Evolutionary conservation across 1,284 basidiomycete species (phyloP), one percentile per base, ranked within the genome.

Genomic region (Moesziomyces sp.): DNA sequence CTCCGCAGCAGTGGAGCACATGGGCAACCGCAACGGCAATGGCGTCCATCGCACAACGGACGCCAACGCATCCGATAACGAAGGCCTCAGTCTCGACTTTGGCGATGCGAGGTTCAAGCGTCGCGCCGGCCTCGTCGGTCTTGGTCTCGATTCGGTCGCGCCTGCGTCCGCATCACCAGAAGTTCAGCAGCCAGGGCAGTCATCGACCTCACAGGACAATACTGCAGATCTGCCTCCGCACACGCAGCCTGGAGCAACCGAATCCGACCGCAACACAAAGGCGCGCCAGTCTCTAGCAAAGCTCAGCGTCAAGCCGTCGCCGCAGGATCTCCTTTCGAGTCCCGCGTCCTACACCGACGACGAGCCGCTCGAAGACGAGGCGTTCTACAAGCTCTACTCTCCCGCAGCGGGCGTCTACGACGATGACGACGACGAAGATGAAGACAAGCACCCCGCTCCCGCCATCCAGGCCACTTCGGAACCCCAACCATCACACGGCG

Each of bases 381-480:
- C 64, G 1, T 73, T 67, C 50, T 73, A 73, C 52, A 42, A 73
- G 60, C 64, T 73, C 35, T 73, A 73, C 53, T 73, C 70, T 7
- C 70, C 70, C 13, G 69, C 48, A 18, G 33, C 60, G n/a, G 50
- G 47, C 26, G 58, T 26, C 35, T 53, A 40, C n/a, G 63, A 67
- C 10, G 63, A 67, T 10, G 70, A 64, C 13, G 59, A 66, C 14
- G 70, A 60, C 30, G 52, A 59, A 18, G 45, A 54, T 16, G 56
- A 63, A 6, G 38, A 51, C 7, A 19, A 33, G 0, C 43, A 43
- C 10, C n/a, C 8, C 26, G 54, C 24, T 9, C 16, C 30, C 18
- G 47, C 44, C 0, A n/a, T 18, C 16, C 30, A 10, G 9, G 30
- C 11, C 30, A 30, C 19, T 16, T 19, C 44, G n/a, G 24, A 38